phyloP scores from a whole-genome alignment of 2,329 filamentous ascomycete genomes.

The Remersonia thermophila region DNA sequence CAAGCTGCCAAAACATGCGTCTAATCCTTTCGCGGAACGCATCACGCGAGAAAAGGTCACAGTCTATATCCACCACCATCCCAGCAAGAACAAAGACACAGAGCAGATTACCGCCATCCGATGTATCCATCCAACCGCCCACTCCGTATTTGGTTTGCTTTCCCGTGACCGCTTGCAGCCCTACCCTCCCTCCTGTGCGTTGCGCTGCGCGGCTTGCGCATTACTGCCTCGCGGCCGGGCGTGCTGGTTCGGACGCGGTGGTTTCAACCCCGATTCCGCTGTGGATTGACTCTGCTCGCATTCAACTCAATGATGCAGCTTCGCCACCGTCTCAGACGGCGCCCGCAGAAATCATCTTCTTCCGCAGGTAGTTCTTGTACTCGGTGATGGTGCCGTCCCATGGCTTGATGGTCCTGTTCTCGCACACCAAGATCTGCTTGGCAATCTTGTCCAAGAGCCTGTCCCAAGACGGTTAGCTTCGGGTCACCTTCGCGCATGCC shows the following conservation, averaged over 20 bases:
- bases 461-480: slow-evolving; percentile 4
- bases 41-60: slow-evolving; percentile 3
- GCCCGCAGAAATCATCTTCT: slow-evolving; percentile 91
- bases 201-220: neutral
- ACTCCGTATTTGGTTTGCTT: neutral
- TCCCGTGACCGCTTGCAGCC: too few relatives aligned
- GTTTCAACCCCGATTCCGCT: slow-evolving; percentile 1
- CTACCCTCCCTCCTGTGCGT: neutral
- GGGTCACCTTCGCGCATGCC: too few relatives aligned
- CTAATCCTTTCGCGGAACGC: slow-evolving; percentile 6
- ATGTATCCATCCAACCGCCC: slow-evolving; percentile 3
- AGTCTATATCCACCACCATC: slow-evolving; percentile 7
- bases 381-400: slow-evolving; percentile 86
- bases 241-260: too few relatives aligned
- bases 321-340: slow-evolving; percentile 53
- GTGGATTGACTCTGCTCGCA: slow-evolving; percentile 1
- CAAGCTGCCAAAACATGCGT: slow-evolving; percentile 1
- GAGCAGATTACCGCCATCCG: slow-evolving; percentile 1
- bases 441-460: slow-evolving; percentile 98
- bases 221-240: neutral
- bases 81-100: slow-evolving; percentile 3
- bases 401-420: slow-evolving; percentile 83
- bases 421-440: slow-evolving; percentile 98
- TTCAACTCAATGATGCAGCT: neutral
- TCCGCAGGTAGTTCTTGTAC: slow-evolving; percentile 97